Evolutionary conservation across 345 rosid genomes (phyloP), one percentile per base, ranked within the genome.

Genomic region (Combretum micranthum): DNA sequence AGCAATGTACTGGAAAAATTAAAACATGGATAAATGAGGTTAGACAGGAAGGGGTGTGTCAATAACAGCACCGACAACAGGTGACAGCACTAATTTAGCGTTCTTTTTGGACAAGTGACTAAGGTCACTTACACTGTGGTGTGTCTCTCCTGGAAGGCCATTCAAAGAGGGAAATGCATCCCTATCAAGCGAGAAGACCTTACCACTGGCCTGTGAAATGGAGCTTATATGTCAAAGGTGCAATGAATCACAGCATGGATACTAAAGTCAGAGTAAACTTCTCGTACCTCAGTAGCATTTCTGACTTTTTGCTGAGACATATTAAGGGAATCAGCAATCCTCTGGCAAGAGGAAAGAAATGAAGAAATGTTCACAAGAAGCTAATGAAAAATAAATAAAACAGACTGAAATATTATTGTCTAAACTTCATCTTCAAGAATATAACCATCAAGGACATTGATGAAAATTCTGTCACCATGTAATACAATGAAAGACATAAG

Each of bases 291-390:
- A 20, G 97, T 88, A 57, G 98, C 98, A 69, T 92, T 92, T 69
- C 79, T 74, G 54, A 92, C 95, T 92, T 92, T 92, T 75, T 80
- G 86, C 71, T 83, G 82, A 2, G 98, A 86, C 86, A 92, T 88
- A 67, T 88, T 92, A 63, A 92, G 74, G 50, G 74, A 75, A 67
- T 86, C 85, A 45, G 97, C 98, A 56, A 92, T 86, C 64, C 83
- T 85, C 98, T 92, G 94, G 44, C 71, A 77, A 65, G 20, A 42
- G 19, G 20, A 19, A 22, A 37, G 44, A 59, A 53, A 39, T 23
- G 9, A 32, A 7, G 39, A 7, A 32, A 32, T 32, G 39, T 32
- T 32, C 39, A 32, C 39, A 32, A 4, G 39, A 32, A 32, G 39
- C 39, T 1, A 32, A 32, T 32, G 39, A 7, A 49, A 21, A 49